Conservation (phyloP, 139 green algal species). For the Nannochloris sp. region DNA sequence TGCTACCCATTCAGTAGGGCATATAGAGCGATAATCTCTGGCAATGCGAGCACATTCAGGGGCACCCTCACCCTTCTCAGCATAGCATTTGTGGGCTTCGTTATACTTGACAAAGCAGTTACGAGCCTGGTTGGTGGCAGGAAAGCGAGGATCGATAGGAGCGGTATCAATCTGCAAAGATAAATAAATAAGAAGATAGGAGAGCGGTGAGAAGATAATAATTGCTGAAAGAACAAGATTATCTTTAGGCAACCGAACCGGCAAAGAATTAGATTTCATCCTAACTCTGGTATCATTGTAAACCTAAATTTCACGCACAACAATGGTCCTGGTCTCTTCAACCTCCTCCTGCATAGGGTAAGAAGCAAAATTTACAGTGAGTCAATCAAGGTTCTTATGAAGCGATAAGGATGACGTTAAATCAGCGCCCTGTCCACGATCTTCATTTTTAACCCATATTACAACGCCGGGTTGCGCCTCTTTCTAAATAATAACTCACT, state of each 20-base stretch:
- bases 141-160: conserved; percentile 81
- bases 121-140: conserved; percentile 78
- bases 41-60: conserved; percentile 65
- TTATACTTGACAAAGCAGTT: conserved; percentile 91
- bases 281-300: no score
- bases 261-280: no score
- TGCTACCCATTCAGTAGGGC: conserved; percentile 75
- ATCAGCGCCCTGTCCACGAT: no score
- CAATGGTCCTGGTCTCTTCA: no score
- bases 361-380: no score
- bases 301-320: no score
- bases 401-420: no score
- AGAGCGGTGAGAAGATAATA: background rate
- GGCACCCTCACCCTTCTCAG: conserved; percentile 64
- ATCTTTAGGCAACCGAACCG: background rate
- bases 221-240: background rate
- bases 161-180: conserved; percentile 55
- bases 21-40: conserved; percentile 69
- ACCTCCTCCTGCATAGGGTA: no score
- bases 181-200: background rate
- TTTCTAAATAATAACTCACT: no score
- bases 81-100: conserved; percentile 80
- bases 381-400: no score
- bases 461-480: no score
- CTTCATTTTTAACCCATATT: no score